Percentiles rank a stretch among this genome's conserved stretches.
Evolutionary conservation across 1,139 yeast species (phyloP).

Genomic region (Arxiozyma bovina): DNA sequence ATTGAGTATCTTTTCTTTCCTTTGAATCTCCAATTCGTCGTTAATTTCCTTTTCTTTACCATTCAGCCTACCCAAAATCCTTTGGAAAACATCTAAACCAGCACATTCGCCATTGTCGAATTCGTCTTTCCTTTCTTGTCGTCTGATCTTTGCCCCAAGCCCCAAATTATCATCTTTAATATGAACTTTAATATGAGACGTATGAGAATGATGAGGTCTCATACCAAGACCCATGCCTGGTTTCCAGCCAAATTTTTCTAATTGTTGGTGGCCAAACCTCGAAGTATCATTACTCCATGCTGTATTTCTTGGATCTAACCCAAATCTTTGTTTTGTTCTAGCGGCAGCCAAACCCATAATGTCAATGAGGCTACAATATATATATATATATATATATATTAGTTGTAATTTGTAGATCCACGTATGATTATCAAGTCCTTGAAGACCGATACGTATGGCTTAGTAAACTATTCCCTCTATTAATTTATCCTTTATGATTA

Average conservation of each 20-base stretch:
- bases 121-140: conserved; percentile 48
- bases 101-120: conserved; percentile 76
- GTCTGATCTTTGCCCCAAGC: conserved; percentile 69
- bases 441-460: neutral
- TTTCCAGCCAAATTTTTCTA: conserved; percentile 79
- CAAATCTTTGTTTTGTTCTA: conserved; percentile 75
- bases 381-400: too few species aligned
- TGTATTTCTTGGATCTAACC: conserved; percentile 88
- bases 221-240: conserved; percentile 86
- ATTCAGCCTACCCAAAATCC: conserved; percentile 77
- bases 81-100: conserved; percentile 88
- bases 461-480: too few species aligned
- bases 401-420: too few species aligned
- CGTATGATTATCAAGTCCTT: neutral
- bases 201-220: conserved; percentile 49
- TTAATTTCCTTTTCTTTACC: conserved; percentile 57
- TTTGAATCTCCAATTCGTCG: conserved; percentile 54
- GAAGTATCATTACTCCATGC: conserved; percentile 84
- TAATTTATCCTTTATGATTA: too few species aligned
- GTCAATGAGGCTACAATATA: neutral
- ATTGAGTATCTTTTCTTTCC: conserved; percentile 56
- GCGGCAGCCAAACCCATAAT: conserved; percentile 88
- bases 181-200: conserved; percentile 73
- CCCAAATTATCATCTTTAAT: conserved; percentile 79
- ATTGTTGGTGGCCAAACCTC: conserved; percentile 81